phyloP scores from a whole-genome alignment of 441 rosid species.

The Syzygium syzygioides region DNA sequence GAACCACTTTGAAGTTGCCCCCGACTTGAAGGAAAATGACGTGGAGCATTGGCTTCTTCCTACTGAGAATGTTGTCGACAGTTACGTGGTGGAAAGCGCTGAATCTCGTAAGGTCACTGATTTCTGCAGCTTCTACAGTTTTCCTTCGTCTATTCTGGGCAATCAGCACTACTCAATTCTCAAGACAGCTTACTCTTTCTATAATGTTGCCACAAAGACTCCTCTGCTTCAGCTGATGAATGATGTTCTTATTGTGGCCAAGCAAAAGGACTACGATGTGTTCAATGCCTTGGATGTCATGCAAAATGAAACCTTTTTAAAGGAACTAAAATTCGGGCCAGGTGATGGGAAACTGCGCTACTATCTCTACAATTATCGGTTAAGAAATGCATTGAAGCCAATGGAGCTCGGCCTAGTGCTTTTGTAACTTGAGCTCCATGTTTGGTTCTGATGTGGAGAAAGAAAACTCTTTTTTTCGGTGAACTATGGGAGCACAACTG shows the following conservation, averaged over 20 bases:
- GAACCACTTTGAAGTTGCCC: slow-evolving; percentile 67
- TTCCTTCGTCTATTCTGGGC: slow-evolving; percentile 91
- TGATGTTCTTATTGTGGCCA: slow-evolving; percentile 72
- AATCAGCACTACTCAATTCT: slow-evolving; percentile 57
- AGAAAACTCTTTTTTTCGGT: background rate
- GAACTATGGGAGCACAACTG: background rate
- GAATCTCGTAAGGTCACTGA: slow-evolving; percentile 86
- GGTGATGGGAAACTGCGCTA: slow-evolving; percentile 93
- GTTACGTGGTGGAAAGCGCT: slow-evolving; percentile 83
- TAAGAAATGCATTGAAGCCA: slow-evolving; percentile 46
- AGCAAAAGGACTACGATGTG: slow-evolving; percentile 76
- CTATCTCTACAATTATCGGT: slow-evolving; percentile 74
- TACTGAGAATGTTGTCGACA: slow-evolving; percentile 62
- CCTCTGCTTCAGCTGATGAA: slow-evolving; percentile 90
- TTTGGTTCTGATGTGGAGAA: background rate
- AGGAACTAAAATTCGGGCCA: slow-evolving; percentile 86
- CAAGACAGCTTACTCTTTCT: slow-evolving; percentile 94
- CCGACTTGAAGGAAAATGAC: slow-evolving; percentile 74
- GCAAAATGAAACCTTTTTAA: slow-evolving; percentile 79
- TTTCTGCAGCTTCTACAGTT: slow-evolving; percentile 93
- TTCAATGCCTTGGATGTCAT: slow-evolving; percentile 87
- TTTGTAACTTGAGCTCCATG: slow-evolving; percentile 27
- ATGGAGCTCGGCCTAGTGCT: slow-evolving; percentile 85
- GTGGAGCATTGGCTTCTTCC: slow-evolving; percentile 95
- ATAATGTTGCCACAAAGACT: slow-evolving; percentile 66